These are phyloP conservation scores for Solanum ossicruentum DNA, from an alignment of 257 asterid species.

Conservation along the genomic window DNA sequence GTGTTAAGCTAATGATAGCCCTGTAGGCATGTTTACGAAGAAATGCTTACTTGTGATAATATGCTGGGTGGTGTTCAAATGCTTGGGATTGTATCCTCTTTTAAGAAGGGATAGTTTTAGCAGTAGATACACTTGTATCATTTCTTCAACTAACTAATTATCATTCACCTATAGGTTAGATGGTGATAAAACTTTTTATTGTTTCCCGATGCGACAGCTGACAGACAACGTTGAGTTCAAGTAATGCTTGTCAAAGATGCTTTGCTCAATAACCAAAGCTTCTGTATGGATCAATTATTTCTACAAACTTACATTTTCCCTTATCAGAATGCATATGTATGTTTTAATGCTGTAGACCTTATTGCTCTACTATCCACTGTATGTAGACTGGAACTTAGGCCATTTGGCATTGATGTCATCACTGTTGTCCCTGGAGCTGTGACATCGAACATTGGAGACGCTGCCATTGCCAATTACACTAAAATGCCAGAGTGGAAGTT, in stretches of 20 bases:
- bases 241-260: not conserved
- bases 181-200: not conserved
- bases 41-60: not conserved
- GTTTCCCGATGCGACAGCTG: not conserved
- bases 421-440: conserved; percentile 78
- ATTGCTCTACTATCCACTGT: not conserved
- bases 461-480: conserved; percentile 38
- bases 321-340: not conserved
- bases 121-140: not conserved
- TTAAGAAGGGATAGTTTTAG: not conserved
- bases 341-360: not conserved
- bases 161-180: not conserved
- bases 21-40: not conserved
- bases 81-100: not conserved
- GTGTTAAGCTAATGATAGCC: not conserved
- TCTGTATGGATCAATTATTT: not conserved
- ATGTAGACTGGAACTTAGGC: conserved; percentile 31
- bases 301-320: not conserved
- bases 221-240: not conserved
- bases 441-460: conserved; percentile 55
- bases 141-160: not conserved
- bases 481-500: conserved; percentile 88
- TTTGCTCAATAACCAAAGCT: not conserved
- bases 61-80: not conserved
- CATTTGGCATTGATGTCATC: conserved; percentile 58